Conservation (phyloP, 352 stramenopile genomes). For the Phytopythium sindhum region DNA sequence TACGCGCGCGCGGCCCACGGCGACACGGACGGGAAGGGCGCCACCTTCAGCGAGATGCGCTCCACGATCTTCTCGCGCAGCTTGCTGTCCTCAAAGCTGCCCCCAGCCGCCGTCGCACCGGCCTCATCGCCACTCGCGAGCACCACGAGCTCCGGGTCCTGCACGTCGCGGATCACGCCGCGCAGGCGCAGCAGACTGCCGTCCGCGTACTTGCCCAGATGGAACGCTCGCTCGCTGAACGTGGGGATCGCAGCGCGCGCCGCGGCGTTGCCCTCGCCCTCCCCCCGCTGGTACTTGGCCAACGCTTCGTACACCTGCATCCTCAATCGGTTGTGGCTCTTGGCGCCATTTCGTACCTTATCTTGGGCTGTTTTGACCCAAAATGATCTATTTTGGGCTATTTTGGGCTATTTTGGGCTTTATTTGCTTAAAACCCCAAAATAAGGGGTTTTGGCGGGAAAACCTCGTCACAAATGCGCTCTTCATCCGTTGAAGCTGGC, state of each 20-base stretch:
- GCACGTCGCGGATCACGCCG: constrained; percentile 67
- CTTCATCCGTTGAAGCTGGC: not conserved
- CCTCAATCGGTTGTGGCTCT: not conserved
- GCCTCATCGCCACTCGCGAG: constrained; percentile 15
- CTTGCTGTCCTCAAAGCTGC: constrained; percentile 2
- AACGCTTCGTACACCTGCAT: constrained; percentile 23
- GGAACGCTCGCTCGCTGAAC: constrained; percentile 49
- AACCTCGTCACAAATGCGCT: not conserved
- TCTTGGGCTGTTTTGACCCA: not conserved
- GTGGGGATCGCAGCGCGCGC: constrained; percentile 17
- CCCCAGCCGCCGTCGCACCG: not conserved
- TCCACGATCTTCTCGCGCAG: constrained; percentile 43
- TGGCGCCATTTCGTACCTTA: not conserved
- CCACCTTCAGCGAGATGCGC: constrained; percentile 57
- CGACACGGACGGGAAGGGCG: constrained; percentile 55
- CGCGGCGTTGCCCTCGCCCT: not conserved
- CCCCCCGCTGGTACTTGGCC: constrained; percentile 8
- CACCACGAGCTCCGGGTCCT: constrained; percentile 68
- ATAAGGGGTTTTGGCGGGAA: constrained; percentile 4
- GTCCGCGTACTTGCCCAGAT: constrained; percentile 44
- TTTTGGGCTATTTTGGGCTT: no score
- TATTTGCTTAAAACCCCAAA: not conserved
- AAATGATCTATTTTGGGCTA: not conserved
- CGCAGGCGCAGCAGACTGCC: constrained; percentile 59
- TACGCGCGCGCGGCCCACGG: constrained; percentile 47